Base-by-base conservation (phyloP, 805 yeast species). In the Zygosaccharomyces bailii region DNA sequence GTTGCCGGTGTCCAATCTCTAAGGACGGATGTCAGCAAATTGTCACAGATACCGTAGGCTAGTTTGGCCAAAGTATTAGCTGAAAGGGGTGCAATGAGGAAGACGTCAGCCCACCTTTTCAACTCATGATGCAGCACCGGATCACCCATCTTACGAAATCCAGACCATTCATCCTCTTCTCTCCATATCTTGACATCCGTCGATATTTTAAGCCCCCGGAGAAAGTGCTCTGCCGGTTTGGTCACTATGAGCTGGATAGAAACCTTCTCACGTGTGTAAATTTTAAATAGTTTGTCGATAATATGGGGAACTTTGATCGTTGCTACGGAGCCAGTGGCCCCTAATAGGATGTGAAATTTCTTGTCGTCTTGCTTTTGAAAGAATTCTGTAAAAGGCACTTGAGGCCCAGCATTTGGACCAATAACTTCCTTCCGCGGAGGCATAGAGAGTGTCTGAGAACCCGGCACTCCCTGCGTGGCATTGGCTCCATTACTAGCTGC, bases 251-350 rank as follows among this genome's bases (percentile, higher is more conserved):
- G 70, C 65, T 90, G 96, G 49, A 90, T 86, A 3, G 89, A 80
- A 3, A 89, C 82, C 47, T 79, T 80, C 38, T 79, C 78, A 5
- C 69, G 79, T 4, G 89, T 86, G 65, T 86, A 91, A 5, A 84
- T 73, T 63, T 87, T 86, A 61, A 82, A 84, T 39, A 93, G 73
- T 62, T 88, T 87, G 59, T 84, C 95, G 52, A 93, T 87, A 31
- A 93, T 88, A 52, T 84, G 65, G 0, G 96, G 96, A 17, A 93
- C 82, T 64, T 93, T 93, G 51, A 93, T 88, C 2, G 98, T 87
- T 4, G 99, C 99, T 3, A 93, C 97, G 1, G 96, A 86, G 1
- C 99, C 99, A 1, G 98, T 87, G 14, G 95, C 95, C 14, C 95
- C 99, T 34, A 93, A 72, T 45, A 93, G 70, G 34, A 93, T 82